Evolutionary conservation across 2,329 filamentous ascomycete genomes (phyloP).

Genomic region (Gnomoniopsis sp.): DNA sequence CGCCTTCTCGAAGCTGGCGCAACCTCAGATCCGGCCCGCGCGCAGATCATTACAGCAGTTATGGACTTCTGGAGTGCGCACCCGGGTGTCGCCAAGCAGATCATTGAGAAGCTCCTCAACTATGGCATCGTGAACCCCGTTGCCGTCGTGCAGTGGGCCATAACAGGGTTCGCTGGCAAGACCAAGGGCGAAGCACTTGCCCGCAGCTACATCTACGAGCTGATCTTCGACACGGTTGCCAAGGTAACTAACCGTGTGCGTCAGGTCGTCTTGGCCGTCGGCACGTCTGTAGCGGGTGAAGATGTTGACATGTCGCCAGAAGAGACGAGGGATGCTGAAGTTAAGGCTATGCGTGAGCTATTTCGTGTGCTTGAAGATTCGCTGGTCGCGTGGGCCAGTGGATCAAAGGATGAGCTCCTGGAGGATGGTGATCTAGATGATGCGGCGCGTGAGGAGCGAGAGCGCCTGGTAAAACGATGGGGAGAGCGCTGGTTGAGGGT

Average conservation of each 20-base stretch:
- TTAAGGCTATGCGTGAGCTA: slow-evolving; percentile 71
- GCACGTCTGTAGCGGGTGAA: slow-evolving; percentile 39
- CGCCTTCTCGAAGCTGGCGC: slow-evolving; percentile 76
- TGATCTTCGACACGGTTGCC: slow-evolving; percentile 80
- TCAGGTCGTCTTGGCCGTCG: slow-evolving; percentile 60
- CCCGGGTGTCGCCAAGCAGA: slow-evolving; percentile 85
- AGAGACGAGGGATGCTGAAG: slow-evolving; percentile 66
- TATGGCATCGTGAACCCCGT: slow-evolving; percentile 89
- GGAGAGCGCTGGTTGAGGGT: slow-evolving; percentile 82
- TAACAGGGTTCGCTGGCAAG: slow-evolving; percentile 54
- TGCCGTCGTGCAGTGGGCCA: slow-evolving; percentile 85
- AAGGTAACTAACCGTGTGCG: slow-evolving; percentile 87
- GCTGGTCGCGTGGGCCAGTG: slow-evolving; percentile 67
- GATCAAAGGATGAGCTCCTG: slow-evolving; percentile 71
- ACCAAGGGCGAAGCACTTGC: slow-evolving; percentile 63
- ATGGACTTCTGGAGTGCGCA: slow-evolving; percentile 93
- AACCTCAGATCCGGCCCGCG: slow-evolving; percentile 69
- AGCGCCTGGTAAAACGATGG: slow-evolving; percentile 72
- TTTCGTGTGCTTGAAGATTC: slow-evolving; percentile 80
- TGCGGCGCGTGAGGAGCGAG: slow-evolving; percentile 53
- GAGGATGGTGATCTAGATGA: slow-evolving; percentile 44
- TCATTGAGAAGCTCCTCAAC: slow-evolving; percentile 95
- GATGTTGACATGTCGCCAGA: slow-evolving; percentile 44
- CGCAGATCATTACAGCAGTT: slow-evolving; percentile 86
- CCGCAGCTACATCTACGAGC: slow-evolving; percentile 78